Conservation (phyloP, 2,329 filamentous ascomycete species). For the Macroventuria anomochaeta region DNA sequence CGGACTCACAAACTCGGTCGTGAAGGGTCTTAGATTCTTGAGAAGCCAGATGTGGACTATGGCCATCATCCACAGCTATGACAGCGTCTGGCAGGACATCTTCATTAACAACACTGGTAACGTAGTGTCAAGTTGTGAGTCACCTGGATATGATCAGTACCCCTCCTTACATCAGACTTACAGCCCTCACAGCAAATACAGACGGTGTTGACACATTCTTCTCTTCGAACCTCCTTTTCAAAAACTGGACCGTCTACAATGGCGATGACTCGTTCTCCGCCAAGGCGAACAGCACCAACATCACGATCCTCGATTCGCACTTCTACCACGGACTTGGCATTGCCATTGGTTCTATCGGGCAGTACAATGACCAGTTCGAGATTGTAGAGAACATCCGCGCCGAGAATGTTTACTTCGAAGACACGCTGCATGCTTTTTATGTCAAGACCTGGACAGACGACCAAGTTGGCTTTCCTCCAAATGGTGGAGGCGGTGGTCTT, state of each 20-base stretch:
- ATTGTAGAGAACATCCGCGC: slow-evolving; percentile 59
- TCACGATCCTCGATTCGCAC: slow-evolving; percentile 20
- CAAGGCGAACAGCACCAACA: slow-evolving; percentile 28
- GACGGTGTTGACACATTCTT: slow-evolving; percentile 63
- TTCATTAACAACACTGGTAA: slow-evolving; percentile 57
- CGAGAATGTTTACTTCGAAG: slow-evolving; percentile 55
- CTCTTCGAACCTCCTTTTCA: slow-evolving; percentile 57
- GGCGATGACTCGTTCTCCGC: slow-evolving; percentile 25
- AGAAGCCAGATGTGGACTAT: slow-evolving; percentile 68
- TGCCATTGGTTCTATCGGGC: slow-evolving; percentile 65
- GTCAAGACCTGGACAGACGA: slow-evolving; percentile 66
- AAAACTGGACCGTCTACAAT: slow-evolving; percentile 26
- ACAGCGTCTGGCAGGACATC: slow-evolving; percentile 59
- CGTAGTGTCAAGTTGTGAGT: slow-evolving; percentile 24
- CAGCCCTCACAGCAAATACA: slow-evolving; percentile 39
- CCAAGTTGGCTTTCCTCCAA: slow-evolving; percentile 60
- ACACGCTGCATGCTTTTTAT: slow-evolving; percentile 59
- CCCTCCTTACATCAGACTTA: slow-evolving; percentile 7
- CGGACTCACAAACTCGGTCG: slow-evolving; percentile 56
- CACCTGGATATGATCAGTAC: not conserved
- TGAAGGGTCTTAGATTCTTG: slow-evolving; percentile 59
- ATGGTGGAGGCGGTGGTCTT: slow-evolving; percentile 64
- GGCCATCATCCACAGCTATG: slow-evolving; percentile 58
- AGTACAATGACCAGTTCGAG: slow-evolving; percentile 59
- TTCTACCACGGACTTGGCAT: slow-evolving; percentile 49